phyloP scores from a whole-genome alignment of 805 yeast genomes.

The Lipomyces anomalus region DNA sequence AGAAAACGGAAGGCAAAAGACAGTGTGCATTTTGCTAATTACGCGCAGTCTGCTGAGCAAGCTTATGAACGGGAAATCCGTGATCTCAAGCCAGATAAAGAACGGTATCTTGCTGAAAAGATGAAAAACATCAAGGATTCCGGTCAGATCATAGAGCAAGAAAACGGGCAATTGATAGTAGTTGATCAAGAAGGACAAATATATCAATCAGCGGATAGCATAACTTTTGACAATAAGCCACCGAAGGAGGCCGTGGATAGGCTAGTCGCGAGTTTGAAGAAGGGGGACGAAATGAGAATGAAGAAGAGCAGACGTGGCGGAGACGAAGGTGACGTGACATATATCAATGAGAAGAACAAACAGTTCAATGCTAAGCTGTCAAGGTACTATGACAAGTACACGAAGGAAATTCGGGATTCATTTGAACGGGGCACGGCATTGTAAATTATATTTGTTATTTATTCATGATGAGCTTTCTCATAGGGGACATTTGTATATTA shows the following conservation, averaged over 20 bases:
- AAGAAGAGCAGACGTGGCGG: conserved; percentile 31
- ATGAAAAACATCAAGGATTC: conserved; percentile 26
- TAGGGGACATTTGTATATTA: neutral
- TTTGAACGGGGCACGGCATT: conserved; percentile 37
- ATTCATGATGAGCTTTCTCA: neutral
- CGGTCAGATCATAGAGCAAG: conserved; percentile 25
- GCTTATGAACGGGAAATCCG: conserved; percentile 53
- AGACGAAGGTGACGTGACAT: conserved; percentile 37
- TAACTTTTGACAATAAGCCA: conserved; percentile 36
- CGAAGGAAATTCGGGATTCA: conserved; percentile 33
- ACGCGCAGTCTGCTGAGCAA: conserved; percentile 51
- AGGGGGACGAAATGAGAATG: conserved; percentile 38
- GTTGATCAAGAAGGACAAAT: conserved; percentile 17
- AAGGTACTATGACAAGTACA: conserved; percentile 48
- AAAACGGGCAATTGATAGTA: conserved; percentile 16
- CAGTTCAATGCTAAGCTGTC: conserved; percentile 66
- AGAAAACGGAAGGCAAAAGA: conserved; percentile 29
- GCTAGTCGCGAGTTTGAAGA: conserved; percentile 30
- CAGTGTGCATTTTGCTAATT: conserved; percentile 43
- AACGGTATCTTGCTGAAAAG: conserved; percentile 42
- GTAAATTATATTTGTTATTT: conserved; percentile 11
- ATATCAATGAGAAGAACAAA: conserved; percentile 63
- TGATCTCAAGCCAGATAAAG: conserved; percentile 37
- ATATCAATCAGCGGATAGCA: conserved; percentile 11
- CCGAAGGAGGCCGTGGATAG: conserved; percentile 33